Base-by-base conservation (phyloP, 2,329 filamentous ascomycete genomes). In the Colletotrichum liaoningense region DNA sequence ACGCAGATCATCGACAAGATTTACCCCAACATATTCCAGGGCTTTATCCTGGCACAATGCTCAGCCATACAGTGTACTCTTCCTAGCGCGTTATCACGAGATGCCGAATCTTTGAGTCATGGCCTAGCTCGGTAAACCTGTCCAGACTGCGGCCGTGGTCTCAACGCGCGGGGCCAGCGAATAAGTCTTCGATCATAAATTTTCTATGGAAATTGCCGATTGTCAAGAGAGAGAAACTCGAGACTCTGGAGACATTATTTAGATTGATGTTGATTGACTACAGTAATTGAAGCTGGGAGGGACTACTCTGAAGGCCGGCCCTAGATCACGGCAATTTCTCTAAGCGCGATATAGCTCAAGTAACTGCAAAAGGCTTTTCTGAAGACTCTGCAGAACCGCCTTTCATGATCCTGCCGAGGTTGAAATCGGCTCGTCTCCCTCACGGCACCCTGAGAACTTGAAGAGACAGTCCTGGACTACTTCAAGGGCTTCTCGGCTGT, bases 231-330 rank as follows among this genome's bases (percentile, higher is more conserved):
- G 38, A 19, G 38, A 6, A 4, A 3, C 2, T 4, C 1, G 16
- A 7, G 6, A 1, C 38, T 19, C 4, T 8, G 9, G 0, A 2
- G 9, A 8, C 4, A 19, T n/a, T 5, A 1, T 22, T 7, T 4
- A 2, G 9, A n/a, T n/a, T 19, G 7, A 22, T 49, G 1, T 9
- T 4, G 3, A 11, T 49, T 22, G 7, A 19, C 19, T 49, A 11
- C 8, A 3, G 42, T 22, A 19, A 49, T 1, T 8, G 19, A 22
- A 22, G 42, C 19, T 49, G 42, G 8, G 3, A 42, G 19, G 16
- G 16, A 19, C 14, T 19, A 3, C n/a, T 42, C 11, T 35, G 16
- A 16, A 42, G 22, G n/a, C 11, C 26, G 33, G 24, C 19, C 14
- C 3, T 4, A 4, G 9, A n/a, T 24, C 14, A 19, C 35, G 8